A percentile compares a stretch with the other conserved stretches of the same genome.
Conservation (phyloP, 495 filamentous ascomycete genomes). For the Ramalina peruviana region DNA sequence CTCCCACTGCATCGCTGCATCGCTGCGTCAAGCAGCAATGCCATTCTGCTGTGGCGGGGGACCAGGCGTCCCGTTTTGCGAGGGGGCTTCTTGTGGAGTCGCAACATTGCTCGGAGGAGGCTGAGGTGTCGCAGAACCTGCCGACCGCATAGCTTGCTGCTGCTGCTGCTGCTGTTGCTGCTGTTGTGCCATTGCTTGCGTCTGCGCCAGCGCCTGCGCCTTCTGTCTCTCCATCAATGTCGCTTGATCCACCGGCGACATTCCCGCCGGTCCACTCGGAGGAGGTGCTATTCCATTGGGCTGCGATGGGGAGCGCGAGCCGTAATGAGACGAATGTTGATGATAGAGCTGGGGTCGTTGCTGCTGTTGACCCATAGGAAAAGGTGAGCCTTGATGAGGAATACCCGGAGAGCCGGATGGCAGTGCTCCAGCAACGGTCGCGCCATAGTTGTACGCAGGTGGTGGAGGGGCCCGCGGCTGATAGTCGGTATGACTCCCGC, state of each 20-base stretch:
- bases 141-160: not conserved
- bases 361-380: conserved; percentile 14
- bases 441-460: conserved; percentile 16
- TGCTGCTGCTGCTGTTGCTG: conserved; percentile 20
- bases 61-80: conserved; percentile 31
- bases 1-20: too few species aligned
- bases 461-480: conserved; percentile 24
- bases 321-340: conserved; percentile 18
- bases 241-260: conserved; percentile 28
- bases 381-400: conserved; percentile 19
- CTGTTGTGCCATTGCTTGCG: conserved; percentile 6
- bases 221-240: conserved; percentile 31
- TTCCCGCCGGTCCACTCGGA: conserved; percentile 5
- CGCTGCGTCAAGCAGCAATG: conserved; percentile 5
- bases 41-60: conserved; percentile 18
- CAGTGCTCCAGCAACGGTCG: conserved; percentile 4
- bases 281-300: conserved; percentile 26
- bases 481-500: conserved; percentile 26
- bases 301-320: conserved; percentile 17
- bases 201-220: conserved; percentile 28
- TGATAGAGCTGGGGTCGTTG: conserved; percentile 22
- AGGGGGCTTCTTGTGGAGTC: conserved; percentile 26
- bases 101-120: conserved; percentile 14
- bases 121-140: conserved; percentile 29
- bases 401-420: conserved; percentile 24